These are phyloP conservation scores for Achaetomium macrosporum DNA, from an alignment of 2,329 filamentous ascomycete genomes.

Conservation along the genomic window DNA sequence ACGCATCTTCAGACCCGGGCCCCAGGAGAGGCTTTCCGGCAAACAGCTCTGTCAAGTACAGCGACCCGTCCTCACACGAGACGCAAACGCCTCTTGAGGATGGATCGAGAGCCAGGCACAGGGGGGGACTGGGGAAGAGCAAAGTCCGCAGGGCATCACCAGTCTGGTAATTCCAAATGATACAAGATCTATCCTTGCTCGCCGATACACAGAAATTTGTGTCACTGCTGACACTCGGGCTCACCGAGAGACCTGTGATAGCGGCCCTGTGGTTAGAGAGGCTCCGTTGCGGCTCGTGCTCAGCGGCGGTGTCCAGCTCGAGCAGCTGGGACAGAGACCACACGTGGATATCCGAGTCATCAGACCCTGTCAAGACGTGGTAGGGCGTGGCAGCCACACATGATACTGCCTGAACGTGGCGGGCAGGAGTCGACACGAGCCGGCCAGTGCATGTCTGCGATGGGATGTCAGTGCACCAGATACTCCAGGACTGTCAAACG, in stretches of 20 bases:
- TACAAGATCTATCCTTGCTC: constrained; percentile 79
- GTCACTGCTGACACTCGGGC: constrained; percentile 60
- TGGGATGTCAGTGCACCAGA: constrained; percentile 18
- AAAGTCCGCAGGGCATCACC: constrained; percentile 74
- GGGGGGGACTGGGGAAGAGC: constrained; percentile 66
- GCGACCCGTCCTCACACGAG: constrained; percentile 70
- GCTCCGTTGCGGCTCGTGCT: constrained; percentile 66
- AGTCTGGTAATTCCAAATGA: constrained; percentile 87
- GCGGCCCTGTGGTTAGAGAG: constrained; percentile 72
- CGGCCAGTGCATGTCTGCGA: constrained; percentile 65
- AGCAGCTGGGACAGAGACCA: constrained; percentile 79
- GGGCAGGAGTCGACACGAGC: constrained; percentile 66
- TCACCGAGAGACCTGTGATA: constrained; percentile 58
- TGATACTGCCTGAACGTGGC: constrained; percentile 76
- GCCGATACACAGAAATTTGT: constrained; percentile 80
- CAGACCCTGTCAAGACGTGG: constrained; percentile 70
- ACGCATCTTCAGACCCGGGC: constrained; percentile 46
- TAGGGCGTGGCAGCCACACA: constrained; percentile 66
- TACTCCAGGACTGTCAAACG: background rate
- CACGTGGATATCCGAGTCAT: constrained; percentile 85
- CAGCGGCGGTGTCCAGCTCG: constrained; percentile 47
- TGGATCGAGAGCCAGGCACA: constrained; percentile 71
- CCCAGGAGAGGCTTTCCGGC: constrained; percentile 51
- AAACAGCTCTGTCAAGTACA: constrained; percentile 74
- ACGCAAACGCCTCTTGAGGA: constrained; percentile 77